Conservation (phyloP, 2,329 filamentous ascomycete genomes). For the Stylonectria norvegica region DNA sequence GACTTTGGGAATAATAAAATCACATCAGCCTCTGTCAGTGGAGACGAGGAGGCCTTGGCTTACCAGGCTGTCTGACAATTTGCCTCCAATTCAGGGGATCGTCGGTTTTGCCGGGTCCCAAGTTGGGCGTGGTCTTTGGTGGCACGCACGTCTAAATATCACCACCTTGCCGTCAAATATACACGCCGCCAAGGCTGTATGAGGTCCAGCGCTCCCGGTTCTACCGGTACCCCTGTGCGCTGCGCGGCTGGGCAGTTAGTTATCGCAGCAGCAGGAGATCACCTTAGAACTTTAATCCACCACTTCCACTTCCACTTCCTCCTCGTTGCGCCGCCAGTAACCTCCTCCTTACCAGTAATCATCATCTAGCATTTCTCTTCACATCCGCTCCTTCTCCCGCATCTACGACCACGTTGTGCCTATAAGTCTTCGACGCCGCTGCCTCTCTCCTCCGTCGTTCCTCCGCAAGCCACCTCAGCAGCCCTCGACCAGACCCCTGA, state of each 20-base stretch:
- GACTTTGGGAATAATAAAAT: too few species aligned
- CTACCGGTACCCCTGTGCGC: constrained; percentile 22
- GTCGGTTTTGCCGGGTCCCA: constrained; percentile 10
- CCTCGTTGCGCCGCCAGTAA: constrained; percentile 9
- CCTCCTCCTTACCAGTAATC: constrained; percentile 12
- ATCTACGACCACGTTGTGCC: constrained; percentile 5
- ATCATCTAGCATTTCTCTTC: constrained; percentile 15
- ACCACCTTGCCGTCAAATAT: constrained; percentile 2
- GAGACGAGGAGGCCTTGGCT: constrained; percentile 3
- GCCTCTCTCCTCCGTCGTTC: neutral
- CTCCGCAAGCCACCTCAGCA: constrained; percentile 16
- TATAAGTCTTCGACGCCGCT: too few species aligned
- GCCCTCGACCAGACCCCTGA: constrained; percentile 17
- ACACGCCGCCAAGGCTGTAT: neutral
- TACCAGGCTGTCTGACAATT: constrained; percentile 26
- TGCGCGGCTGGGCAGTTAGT: constrained; percentile 20
- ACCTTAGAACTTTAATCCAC: constrained; percentile 9
- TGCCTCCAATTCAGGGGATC: constrained; percentile 19
- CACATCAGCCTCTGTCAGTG: neutral
- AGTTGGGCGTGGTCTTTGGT: neutral
- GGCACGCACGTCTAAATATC: neutral
- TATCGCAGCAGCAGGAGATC: constrained; percentile 2
- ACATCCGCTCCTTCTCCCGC: constrained; percentile 28
- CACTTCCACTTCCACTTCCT: constrained; percentile 18
- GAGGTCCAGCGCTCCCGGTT: constrained; percentile 22